phyloP scores from a whole-genome alignment of 345 rosid genomes.

The Physaria fendleri region DNA sequence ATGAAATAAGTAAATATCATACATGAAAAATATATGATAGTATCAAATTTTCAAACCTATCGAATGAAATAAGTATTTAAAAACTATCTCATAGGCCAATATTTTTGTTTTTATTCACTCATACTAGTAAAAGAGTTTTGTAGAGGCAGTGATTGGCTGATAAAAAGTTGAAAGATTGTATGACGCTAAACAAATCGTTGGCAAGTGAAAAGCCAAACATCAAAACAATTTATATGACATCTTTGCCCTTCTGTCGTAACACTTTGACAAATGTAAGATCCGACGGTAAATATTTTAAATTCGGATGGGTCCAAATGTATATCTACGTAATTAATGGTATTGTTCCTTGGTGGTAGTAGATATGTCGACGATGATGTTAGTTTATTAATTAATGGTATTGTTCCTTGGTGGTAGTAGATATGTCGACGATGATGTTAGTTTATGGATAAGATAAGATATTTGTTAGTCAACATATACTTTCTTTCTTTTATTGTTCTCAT shows the following conservation, averaged over 20 bases:
- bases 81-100: neutral
- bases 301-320: neutral
- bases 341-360: constrained; percentile 27
- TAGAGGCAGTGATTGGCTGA: constrained; percentile 19
- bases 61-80: neutral
- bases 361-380: constrained; percentile 17
- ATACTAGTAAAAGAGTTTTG: neutral
- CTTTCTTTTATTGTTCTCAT: neutral
- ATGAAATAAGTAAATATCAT: neutral
- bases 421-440: constrained; percentile 15
- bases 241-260: neutral
- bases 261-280: constrained; percentile 19
- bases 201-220: constrained; percentile 25
- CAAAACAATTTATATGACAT: constrained; percentile 7
- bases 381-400: constrained; percentile 26
- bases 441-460: constrained; percentile 16
- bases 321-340: constrained; percentile 21
- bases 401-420: constrained; percentile 27
- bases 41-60: neutral
- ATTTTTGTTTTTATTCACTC: neutral
- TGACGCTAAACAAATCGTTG: constrained; percentile 22
- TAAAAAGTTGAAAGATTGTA: constrained; percentile 24
- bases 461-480: neutral
- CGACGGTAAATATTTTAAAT: neutral
- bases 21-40: neutral